A percentile compares a stretch with the other conserved stretches of the same genome.
Conservation (phyloP, 768 basidiomycete species). For the Solioccasus polychromus region DNA sequence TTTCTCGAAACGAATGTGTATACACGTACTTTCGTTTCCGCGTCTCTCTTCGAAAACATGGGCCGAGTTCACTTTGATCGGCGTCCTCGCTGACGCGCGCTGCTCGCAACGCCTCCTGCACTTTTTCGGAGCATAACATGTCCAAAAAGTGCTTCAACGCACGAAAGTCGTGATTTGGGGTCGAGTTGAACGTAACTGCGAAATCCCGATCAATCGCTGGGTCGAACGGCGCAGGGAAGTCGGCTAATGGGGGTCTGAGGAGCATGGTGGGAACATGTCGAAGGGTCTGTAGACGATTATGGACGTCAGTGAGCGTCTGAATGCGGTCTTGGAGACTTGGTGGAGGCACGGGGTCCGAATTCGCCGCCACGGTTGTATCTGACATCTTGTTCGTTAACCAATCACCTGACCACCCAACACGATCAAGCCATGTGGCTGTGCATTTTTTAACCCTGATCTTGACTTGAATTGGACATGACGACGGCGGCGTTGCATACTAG, state of each 20-base stretch:
- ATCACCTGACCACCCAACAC: no score
- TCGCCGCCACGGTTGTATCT: constrained; percentile 4
- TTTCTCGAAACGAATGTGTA: background rate
- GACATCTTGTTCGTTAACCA: no score
- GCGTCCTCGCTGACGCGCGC: constrained; percentile 54
- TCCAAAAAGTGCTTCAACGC: constrained; percentile 48
- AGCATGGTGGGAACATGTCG: constrained; percentile 47
- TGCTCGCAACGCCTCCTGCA: constrained; percentile 56
- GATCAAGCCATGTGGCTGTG: no score
- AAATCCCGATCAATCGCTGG: constrained; percentile 27
- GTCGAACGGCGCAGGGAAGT: constrained; percentile 29
- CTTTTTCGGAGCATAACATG: constrained; percentile 43
- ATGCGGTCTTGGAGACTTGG: constrained; percentile 42
- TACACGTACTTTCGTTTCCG: constrained; percentile 56
- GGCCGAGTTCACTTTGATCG: constrained; percentile 49
- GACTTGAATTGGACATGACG: constrained; percentile 2
- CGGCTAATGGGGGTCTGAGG: constrained; percentile 36
- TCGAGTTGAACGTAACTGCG: constrained; percentile 25
- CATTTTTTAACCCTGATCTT: no score
- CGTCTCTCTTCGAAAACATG: constrained; percentile 44
- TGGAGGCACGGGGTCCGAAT: background rate
- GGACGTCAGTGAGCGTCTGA: constrained; percentile 45
- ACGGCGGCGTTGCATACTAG: constrained; percentile 1
- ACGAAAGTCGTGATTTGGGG: constrained; percentile 41
- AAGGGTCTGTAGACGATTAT: constrained; percentile 41